Evolutionary conservation across 495 filamentous ascomycete species (phyloP).

Genomic region (Penicillium egyptiacum): DNA sequence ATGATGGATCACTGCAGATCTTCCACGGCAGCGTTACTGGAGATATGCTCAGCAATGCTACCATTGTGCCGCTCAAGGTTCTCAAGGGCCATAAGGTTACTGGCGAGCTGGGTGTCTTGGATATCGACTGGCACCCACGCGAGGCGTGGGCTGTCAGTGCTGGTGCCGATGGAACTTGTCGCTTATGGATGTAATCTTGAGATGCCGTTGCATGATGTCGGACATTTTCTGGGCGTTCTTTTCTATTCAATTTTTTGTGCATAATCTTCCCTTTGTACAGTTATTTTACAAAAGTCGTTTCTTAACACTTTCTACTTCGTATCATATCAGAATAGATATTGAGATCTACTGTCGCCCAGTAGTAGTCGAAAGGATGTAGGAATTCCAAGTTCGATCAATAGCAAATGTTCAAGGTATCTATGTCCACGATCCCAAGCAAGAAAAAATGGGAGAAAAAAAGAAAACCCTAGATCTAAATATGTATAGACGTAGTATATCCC

Average conservation of each 20-base stretch:
- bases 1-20: constrained; percentile 91
- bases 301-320: neutral
- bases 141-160: constrained; percentile 93
- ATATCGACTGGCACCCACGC: constrained; percentile 89
- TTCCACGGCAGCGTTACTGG: constrained; percentile 95
- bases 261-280: constrained; percentile 34
- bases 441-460: neutral
- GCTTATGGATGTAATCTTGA: constrained; percentile 65
- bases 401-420: constrained; percentile 13
- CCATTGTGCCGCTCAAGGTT: constrained; percentile 93
- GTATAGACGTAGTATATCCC: neutral
- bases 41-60: constrained; percentile 92
- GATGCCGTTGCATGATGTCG: constrained; percentile 27
- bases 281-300: constrained; percentile 28
- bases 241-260: constrained; percentile 26
- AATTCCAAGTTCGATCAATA: constrained; percentile 1
- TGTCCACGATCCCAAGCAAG: neutral
- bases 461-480: constrained; percentile 5
- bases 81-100: constrained; percentile 78
- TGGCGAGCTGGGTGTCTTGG: constrained; percentile 84
- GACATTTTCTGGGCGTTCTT: constrained; percentile 24
- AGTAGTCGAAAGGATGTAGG: neutral
- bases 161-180: constrained; percentile 87
- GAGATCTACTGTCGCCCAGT: neutral
- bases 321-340: neutral